These are phyloP conservation scores for Sphenostylis stenocarpa DNA, from an alignment of 306 rosid genomes.

Conservation along the genomic window DNA sequence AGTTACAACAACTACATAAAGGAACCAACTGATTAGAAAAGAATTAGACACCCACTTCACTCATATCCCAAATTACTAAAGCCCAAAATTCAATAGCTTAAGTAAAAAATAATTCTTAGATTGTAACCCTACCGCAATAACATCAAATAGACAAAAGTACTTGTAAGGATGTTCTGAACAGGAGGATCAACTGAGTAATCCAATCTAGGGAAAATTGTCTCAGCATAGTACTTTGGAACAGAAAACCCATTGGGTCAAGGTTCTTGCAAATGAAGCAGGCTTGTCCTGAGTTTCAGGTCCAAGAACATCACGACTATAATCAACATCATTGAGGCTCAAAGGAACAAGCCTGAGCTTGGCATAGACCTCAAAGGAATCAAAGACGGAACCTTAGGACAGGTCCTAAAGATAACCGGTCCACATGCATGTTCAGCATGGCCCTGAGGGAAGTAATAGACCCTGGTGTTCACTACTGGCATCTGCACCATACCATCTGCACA, in stretches of 20 bases:
- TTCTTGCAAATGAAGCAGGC: conserved; percentile 81
- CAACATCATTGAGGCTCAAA: conserved; percentile 32
- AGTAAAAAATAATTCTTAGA: conserved; percentile 11
- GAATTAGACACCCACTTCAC: background rate
- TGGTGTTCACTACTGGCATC: conserved; percentile 72
- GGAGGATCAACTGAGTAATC: conserved; percentile 82
- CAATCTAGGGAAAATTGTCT: conserved; percentile 85
- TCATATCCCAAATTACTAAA: background rate
- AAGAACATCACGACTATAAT: conserved; percentile 43
- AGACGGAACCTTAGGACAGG: conserved; percentile 55
- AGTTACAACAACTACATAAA: background rate
- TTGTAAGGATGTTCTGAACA: conserved; percentile 76
- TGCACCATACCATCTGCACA: conserved; percentile 98
- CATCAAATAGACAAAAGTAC: too few relatives aligned
- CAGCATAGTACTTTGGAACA: conserved; percentile 90
- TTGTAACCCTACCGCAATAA: background rate
- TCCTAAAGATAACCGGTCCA: conserved; percentile 64
- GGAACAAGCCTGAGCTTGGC: conserved; percentile 69
- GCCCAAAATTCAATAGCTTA: background rate
- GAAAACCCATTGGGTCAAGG: conserved; percentile 94
- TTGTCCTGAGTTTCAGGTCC: conserved; percentile 66
- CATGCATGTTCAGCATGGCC: conserved; percentile 92
- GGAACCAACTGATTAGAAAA: background rate
- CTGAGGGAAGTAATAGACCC: conserved; percentile 83
- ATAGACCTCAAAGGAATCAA: conserved; percentile 68